phyloP scores from a whole-genome alignment of 768 basidiomycete genomes.

The Leucosporidium yakuticum region DNA sequence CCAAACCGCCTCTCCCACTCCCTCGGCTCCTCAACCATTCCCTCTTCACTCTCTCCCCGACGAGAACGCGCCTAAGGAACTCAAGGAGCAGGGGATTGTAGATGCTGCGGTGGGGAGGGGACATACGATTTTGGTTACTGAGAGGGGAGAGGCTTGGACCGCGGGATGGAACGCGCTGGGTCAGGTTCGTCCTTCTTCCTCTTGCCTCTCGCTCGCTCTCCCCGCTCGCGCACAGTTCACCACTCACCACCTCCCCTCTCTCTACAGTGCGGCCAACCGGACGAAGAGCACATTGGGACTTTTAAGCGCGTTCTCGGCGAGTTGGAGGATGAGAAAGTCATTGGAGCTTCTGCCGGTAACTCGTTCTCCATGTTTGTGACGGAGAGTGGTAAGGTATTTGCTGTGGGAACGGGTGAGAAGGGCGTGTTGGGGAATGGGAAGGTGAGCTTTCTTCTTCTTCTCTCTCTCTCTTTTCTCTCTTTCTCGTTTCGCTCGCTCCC shows the following conservation, averaged over 20 bases:
- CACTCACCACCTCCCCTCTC: not conserved
- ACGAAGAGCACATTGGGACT: slow-evolving; percentile 56
- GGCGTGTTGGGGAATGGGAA: slow-evolving; percentile 89
- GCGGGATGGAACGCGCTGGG: slow-evolving; percentile 74
- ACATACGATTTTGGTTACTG: slow-evolving; percentile 76
- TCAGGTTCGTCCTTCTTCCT: slow-evolving; percentile 57
- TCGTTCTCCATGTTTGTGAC: slow-evolving; percentile 79
- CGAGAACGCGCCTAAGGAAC: slow-evolving; percentile 56
- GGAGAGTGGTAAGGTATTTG: slow-evolving; percentile 68
- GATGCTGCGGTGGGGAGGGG: slow-evolving; percentile 75
- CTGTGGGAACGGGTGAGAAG: slow-evolving; percentile 84
- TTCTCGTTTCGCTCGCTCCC: no score
- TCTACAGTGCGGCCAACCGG: slow-evolving; percentile 64
- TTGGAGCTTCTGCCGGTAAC: slow-evolving; percentile 72
- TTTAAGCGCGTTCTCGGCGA: slow-evolving; percentile 64
- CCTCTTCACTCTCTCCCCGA: slow-evolving; percentile 55
- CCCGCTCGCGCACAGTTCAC: not conserved
- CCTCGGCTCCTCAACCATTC: slow-evolving; percentile 58
- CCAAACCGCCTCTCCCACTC: slow-evolving; percentile 9
- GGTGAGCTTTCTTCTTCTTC: no score
- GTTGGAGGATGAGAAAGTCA: slow-evolving; percentile 54
- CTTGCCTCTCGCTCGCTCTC: not conserved
- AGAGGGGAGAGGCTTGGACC: slow-evolving; percentile 74
- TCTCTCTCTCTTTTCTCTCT: no score
- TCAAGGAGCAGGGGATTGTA: slow-evolving; percentile 55